A percentile compares a stretch with the other conserved stretches of the same genome.
Evolutionary conservation across 2,329 filamentous ascomycete species (phyloP).

Genomic region (Periconia sp.): DNA sequence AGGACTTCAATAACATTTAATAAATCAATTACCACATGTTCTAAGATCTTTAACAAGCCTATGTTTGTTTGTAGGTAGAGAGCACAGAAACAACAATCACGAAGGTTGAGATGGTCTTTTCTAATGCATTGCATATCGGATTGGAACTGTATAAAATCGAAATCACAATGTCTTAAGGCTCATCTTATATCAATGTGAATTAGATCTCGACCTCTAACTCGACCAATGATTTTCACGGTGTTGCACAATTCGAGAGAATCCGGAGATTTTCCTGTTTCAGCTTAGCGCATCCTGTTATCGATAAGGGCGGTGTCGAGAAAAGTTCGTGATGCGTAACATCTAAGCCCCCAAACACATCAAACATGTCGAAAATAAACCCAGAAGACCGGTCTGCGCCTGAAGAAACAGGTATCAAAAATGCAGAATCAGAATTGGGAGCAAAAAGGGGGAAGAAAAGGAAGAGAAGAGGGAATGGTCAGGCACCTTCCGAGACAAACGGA

Average conservation of each 20-base stretch:
- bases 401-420: neutral
- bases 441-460: slow-evolving; percentile 38
- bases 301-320: slow-evolving; percentile 25
- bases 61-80: too few relatives aligned
- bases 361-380: slow-evolving; percentile 7
- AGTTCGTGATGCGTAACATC: slow-evolving; percentile 7
- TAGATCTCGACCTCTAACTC: neutral
- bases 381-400: neutral
- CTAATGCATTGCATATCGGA: too few relatives aligned
- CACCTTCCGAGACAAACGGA: neutral
- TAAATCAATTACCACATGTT: too few relatives aligned
- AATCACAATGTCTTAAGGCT: too few relatives aligned
- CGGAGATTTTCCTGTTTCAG: neutral
- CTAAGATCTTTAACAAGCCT: too few relatives aligned
- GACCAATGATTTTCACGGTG: too few relatives aligned
- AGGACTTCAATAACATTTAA: too few relatives aligned
- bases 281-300: slow-evolving; percentile 21
- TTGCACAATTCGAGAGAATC: neutral
- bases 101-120: too few relatives aligned
- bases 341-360: neutral
- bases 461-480: slow-evolving; percentile 17
- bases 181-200: neutral
- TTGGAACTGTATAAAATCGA: too few relatives aligned
- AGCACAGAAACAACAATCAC: too few relatives aligned
- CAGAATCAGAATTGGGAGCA: slow-evolving; percentile 1